Evolutionary conservation across 495 filamentous ascomycete species (phyloP).

Genomic region (Penicillium maclennaniae): DNA sequence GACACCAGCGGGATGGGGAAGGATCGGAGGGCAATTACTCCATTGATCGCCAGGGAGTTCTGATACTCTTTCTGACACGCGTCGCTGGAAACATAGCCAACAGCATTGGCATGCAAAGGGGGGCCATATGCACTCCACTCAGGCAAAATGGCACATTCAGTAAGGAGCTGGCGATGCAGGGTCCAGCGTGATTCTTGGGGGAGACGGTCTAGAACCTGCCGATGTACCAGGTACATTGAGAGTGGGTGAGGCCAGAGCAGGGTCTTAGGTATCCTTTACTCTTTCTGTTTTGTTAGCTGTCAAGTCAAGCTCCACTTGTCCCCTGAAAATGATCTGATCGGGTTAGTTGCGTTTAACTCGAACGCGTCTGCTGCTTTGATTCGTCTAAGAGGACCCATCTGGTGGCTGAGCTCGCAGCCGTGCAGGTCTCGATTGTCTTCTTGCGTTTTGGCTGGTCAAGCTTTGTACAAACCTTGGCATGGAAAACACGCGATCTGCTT

Average conservation of each 20-base stretch:
- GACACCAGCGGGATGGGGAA: neutral
- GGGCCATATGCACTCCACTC: conserved; percentile 3
- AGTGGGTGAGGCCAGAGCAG: neutral
- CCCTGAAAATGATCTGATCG: neutral
- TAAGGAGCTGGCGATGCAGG: conserved; percentile 9
- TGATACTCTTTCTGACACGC: conserved; percentile 12
- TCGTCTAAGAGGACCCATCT: neutral
- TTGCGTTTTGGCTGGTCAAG: neutral
- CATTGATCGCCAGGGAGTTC: conserved; percentile 16
- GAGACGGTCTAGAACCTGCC: neutral
- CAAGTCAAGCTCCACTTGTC: neutral
- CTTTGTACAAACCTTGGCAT: neutral
- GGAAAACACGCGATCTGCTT: neutral
- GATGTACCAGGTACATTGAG: neutral
- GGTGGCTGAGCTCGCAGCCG: neutral
- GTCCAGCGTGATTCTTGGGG: neutral
- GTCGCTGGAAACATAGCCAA: conserved; percentile 1
- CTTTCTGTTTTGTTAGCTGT: neutral
- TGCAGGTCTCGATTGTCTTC: neutral
- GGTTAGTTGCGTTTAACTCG: neutral
- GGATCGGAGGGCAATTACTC: conserved; percentile 3
- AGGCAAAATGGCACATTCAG: neutral
- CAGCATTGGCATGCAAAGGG: conserved; percentile 11
- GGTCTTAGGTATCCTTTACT: neutral
- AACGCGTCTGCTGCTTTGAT: neutral